Conservation (phyloP, 768 basidiomycete genomes). For the Gloeostereum incarnatum region DNA sequence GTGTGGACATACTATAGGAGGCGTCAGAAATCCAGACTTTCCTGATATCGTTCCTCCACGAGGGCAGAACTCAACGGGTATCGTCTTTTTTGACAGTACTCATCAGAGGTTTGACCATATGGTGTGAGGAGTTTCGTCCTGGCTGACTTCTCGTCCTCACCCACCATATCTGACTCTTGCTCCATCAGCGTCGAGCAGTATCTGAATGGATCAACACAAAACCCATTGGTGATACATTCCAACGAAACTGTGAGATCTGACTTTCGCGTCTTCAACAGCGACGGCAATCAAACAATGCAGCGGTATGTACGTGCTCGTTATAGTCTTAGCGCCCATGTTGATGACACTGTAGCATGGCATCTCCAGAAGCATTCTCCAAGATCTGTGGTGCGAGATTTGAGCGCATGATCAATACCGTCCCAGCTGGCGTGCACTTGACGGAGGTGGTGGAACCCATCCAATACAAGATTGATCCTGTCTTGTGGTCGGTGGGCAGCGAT, state of each 20-base stretch:
- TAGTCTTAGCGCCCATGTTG: background rate
- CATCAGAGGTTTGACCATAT: conserved; percentile 3
- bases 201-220: conserved; percentile 6
- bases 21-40: conserved; percentile 8
- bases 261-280: conserved; percentile 13
- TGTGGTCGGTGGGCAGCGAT: conserved; percentile 26
- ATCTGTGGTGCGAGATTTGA: conserved; percentile 29
- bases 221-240: conserved; percentile 11
- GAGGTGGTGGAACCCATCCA: conserved; percentile 32
- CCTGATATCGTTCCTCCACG: background rate
- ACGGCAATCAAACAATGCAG: conserved; percentile 14
- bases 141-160: background rate
- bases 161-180: too few species aligned
- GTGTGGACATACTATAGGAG: conserved; percentile 9
- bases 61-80: background rate
- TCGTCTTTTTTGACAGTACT: conserved; percentile 2
- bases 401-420: conserved; percentile 42
- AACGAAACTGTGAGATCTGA: conserved; percentile 14
- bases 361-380: conserved; percentile 22
- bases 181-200: conserved; percentile 6
- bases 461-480: conserved; percentile 27
- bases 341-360: conserved; percentile 16
- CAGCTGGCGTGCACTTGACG: conserved; percentile 31
- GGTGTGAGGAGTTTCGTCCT: conserved; percentile 1
- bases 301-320: conserved; percentile 4